Evolutionary conservation across 2,329 filamentous ascomycete genomes (phyloP).

Genomic region (Drechslerella coelobrocha): DNA sequence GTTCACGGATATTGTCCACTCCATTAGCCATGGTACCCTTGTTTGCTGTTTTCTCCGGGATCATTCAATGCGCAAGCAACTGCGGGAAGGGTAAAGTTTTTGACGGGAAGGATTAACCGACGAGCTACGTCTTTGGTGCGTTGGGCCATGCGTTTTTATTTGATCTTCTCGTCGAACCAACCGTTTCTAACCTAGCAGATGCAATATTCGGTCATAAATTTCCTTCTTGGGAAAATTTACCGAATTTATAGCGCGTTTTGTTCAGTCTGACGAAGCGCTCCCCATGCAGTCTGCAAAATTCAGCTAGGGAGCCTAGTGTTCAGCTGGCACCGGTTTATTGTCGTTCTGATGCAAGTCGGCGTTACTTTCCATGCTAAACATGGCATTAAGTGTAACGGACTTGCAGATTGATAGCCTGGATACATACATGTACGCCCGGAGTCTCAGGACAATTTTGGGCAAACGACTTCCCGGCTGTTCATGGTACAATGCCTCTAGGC

Average conservation of each 20-base stretch:
- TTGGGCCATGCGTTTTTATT: conserved; percentile 23
- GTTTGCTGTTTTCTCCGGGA: not conserved
- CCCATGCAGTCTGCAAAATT: conserved; percentile 30
- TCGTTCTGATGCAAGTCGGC: conserved; percentile 31
- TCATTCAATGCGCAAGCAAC: not conserved
- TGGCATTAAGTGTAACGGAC: too few species aligned
- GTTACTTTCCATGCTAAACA: conserved; percentile 32
- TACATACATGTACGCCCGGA: too few species aligned
- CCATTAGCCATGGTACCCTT: not conserved
- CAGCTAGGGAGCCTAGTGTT: conserved; percentile 37
- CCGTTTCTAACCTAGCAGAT: conserved; percentile 18
- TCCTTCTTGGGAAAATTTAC: conserved; percentile 41
- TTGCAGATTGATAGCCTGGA: too few species aligned
- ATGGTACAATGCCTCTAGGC: not conserved
- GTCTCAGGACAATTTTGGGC: too few species aligned
- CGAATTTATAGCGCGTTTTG: conserved; percentile 28
- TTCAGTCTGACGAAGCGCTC: conserved; percentile 8
- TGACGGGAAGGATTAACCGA: conserved; percentile 36
- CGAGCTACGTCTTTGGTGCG: not conserved
- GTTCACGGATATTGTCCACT: not conserved
- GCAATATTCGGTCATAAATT: conserved; percentile 31
- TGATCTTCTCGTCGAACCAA: conserved; percentile 2
- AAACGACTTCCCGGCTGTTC: not conserved
- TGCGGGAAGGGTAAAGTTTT: too few species aligned
- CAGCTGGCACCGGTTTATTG: conserved; percentile 30